A percentile compares a stretch with the other conserved stretches of the same genome.
Conservation (phyloP, 306 rosid genomes). For the Quercus dentata region DNA sequence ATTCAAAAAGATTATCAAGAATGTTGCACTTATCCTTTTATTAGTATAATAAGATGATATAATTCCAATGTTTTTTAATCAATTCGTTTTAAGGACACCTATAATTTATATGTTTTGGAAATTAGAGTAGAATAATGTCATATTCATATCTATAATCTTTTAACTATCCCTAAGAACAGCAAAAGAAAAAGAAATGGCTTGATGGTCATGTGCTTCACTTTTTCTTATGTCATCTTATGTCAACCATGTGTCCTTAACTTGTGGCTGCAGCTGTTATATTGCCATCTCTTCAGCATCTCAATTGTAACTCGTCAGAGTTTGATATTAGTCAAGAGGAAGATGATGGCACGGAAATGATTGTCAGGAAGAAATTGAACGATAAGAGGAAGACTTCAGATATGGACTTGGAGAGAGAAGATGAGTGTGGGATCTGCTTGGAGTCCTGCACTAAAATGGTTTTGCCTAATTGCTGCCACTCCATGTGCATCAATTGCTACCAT, state of each 20-base stretch:
- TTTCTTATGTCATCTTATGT: not conserved
- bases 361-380: conserved; percentile 29
- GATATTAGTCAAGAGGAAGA: conserved; percentile 36
- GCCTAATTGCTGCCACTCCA: conserved; percentile 78
- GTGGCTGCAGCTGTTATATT: conserved; percentile 62
- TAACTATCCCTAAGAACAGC: not conserved
- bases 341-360: conserved; percentile 21
- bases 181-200: not conserved
- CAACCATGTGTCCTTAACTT: no score
- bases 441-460: conserved; percentile 65
- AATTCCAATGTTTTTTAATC: not conserved
- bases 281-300: conserved; percentile 69
- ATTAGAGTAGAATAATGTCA: not conserved
- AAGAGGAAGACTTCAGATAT: conserved; percentile 26
- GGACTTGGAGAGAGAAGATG: conserved; percentile 65
- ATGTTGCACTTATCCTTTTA: not conserved
- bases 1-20: not conserved
- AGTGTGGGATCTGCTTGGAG: conserved; percentile 86
- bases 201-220: not conserved
- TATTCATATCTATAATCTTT: not conserved
- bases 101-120: not conserved
- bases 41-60: not conserved
- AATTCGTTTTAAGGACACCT: not conserved
- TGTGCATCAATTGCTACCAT: conserved; percentile 78
- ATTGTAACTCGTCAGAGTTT: conserved; percentile 32